Evolutionary conservation across 495 filamentous ascomycete species (phyloP), one percentile per base, ranked within the genome.

Genomic region (Amniculicola lignicola): DNA sequence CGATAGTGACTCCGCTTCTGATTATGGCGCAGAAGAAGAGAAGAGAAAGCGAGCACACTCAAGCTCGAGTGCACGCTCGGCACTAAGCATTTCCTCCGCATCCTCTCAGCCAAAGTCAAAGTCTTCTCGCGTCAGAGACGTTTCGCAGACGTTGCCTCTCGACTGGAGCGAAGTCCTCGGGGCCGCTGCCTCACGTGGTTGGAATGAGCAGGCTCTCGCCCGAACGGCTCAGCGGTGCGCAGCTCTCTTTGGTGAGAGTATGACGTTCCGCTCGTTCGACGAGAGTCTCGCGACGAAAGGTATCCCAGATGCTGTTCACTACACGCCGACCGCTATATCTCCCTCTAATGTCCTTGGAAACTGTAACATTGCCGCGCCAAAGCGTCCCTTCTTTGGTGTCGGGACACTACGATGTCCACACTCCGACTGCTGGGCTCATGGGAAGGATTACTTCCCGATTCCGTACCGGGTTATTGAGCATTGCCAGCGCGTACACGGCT

Each of bases 161-260:
- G 86, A 92, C 67, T 95, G 90, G 90, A 84, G 84, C 37, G 86
- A 91, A 49, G 78, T 93, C 1, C 67, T 94, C 25, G 86, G 86
- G 7, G 71, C 88, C 0, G 90, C 90, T 18, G 77, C 86, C 0
- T 75, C 90, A 53, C 79, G 75, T 1, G 88, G 85, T 0, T 86
- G 87, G 66, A 71, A 83, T 0, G 62, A 76, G 1, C 64, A 67
- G 3, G 85, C 82, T 4, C 73, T 95, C 6, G 75, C 79, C 36
- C 77, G 86, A 41, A 76, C 88, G 0, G 78, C 83, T 2, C 72
- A 82, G 62, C 75, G 90, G 29, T 95, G 90, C 63, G 76, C 82
- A 1, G 75, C 76, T 25, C 72, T 95, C 0, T 90, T 93, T 62
- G 77, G 75, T 0, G 78, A 89, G 67, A 72, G 77, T 16, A 85